Conservation (phyloP, 1,139 yeast genomes). For the Taphrina betulina region DNA sequence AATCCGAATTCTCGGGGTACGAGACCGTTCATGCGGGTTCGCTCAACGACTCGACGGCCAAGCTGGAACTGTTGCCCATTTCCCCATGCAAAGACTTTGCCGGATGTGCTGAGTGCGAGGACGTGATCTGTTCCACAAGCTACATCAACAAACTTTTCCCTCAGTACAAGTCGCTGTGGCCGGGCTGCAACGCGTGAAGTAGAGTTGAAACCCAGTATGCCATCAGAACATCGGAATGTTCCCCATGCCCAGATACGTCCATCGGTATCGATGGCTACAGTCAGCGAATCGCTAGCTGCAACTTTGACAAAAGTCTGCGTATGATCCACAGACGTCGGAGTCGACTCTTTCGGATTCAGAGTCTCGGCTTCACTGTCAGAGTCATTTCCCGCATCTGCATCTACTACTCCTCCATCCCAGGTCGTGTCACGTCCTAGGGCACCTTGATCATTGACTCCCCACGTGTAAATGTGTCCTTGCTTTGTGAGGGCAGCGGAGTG, state of each 20-base stretch:
- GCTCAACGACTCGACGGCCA: conserved; percentile 77
- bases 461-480: conserved; percentile 78
- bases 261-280: conserved; percentile 71
- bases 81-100: conserved; percentile 95
- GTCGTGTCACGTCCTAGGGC: conserved; percentile 88
- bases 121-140: conserved; percentile 94
- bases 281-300: conserved; percentile 90
- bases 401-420: conserved; percentile 63
- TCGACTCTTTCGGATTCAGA: conserved; percentile 80
- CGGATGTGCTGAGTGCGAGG: conserved; percentile 76
- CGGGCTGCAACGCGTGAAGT: conserved; percentile 61
- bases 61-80: conserved; percentile 90
- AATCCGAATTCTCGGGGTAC: conserved; percentile 71
- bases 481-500: conserved; percentile 81
- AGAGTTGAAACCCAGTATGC: conserved; percentile 76
- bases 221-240: conserved; percentile 84
- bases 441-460: conserved; percentile 96
- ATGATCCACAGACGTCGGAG: conserved; percentile 73
- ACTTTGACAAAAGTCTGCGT: conserved; percentile 66
- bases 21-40: conserved; percentile 66
- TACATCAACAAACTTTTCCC: conserved; percentile 73
- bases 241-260: conserved; percentile 99
- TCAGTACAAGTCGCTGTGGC: conserved; percentile 64
- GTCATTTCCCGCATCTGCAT: conserved; percentile 53
- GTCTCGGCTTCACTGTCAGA: conserved; percentile 77